Evolutionary conservation across 768 basidiomycete genomes (phyloP).

Genomic region (Obba rivulosa): DNA sequence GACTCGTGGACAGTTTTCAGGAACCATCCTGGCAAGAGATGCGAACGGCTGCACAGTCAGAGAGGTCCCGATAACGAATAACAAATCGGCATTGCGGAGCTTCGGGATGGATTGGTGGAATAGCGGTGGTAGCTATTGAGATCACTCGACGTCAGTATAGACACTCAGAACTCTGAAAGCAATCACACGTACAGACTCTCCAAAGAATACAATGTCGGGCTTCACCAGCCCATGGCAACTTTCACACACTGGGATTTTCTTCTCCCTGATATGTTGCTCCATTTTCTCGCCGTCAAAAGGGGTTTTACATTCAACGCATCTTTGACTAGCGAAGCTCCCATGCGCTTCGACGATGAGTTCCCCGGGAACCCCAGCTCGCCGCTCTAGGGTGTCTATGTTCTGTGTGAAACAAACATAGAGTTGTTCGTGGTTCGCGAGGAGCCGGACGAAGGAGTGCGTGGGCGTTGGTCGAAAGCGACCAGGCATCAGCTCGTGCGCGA

Average conservation of each 20-base stretch:
- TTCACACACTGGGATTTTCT: conserved; percentile 64
- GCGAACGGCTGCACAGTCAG: conserved; percentile 87
- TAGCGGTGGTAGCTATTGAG: conserved; percentile 56
- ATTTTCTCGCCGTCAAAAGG: conserved; percentile 65
- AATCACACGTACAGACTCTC: conserved; percentile 55
- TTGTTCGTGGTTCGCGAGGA: conserved; percentile 64
- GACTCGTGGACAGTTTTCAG: conserved; percentile 63
- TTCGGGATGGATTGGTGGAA: conserved; percentile 57
- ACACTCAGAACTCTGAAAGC: not conserved
- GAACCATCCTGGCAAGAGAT: conserved; percentile 52
- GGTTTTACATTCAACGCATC: conserved; percentile 70
- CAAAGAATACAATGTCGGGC: conserved; percentile 91
- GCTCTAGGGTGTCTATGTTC: conserved; percentile 91
- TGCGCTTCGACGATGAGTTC: conserved; percentile 89
- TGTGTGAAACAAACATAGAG: conserved; percentile 83
- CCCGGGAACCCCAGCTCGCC: conserved; percentile 70
- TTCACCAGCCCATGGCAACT: conserved; percentile 72
- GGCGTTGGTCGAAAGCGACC: conserved; percentile 83
- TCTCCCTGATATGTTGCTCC: conserved; percentile 52
- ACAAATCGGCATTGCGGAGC: conserved; percentile 68
- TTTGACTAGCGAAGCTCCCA: conserved; percentile 86
- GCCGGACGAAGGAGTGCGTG: conserved; percentile 85
- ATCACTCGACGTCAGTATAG: not conserved
- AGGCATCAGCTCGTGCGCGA: conserved; percentile 92
- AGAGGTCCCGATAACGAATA: conserved; percentile 90